Conservation (phyloP, 805 yeast genomes). For the Suhomyces xylopsoci region DNA sequence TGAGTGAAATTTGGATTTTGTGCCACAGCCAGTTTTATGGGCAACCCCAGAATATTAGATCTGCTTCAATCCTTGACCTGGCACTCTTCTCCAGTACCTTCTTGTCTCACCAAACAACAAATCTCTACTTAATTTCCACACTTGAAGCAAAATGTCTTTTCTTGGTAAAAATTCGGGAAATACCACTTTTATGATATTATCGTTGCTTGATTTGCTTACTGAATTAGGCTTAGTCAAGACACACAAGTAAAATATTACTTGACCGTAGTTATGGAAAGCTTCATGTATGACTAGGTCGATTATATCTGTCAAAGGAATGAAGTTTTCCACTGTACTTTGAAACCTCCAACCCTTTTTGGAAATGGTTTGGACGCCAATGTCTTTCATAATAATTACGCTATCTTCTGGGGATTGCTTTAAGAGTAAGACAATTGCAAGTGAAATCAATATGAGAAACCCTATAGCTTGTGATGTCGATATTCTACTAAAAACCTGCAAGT, state of each 20-base stretch:
- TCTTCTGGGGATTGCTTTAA: slow-evolving; percentile 40
- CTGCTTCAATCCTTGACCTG: slow-evolving; percentile 35
- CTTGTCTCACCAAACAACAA: slow-evolving; percentile 31
- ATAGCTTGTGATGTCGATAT: background rate
- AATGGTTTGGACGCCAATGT: slow-evolving; percentile 47
- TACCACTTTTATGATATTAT: slow-evolving; percentile 30
- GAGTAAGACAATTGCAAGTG: slow-evolving; percentile 10
- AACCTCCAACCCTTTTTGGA: slow-evolving; percentile 23
- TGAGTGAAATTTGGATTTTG: background rate
- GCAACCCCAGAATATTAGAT: background rate
- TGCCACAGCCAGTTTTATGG: background rate
- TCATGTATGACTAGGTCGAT: slow-evolving; percentile 72
- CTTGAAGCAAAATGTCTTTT: slow-evolving; percentile 37
- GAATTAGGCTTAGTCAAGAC: slow-evolving; percentile 44
- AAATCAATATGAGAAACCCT: background rate
- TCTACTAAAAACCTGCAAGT: background rate
- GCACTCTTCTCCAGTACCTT: slow-evolving; percentile 34
- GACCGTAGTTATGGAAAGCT: slow-evolving; percentile 64
- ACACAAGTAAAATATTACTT: slow-evolving; percentile 62
- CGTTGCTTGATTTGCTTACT: slow-evolving; percentile 7
- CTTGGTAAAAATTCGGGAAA: slow-evolving; percentile 44
- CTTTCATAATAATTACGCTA: slow-evolving; percentile 39
- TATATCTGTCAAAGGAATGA: slow-evolving; percentile 56
- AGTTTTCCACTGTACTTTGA: slow-evolving; percentile 27
- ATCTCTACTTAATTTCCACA: slow-evolving; percentile 37